phyloP scores from a whole-genome alignment of 176 grass and related monocot genomes.

The Chloris gayana region DNA sequence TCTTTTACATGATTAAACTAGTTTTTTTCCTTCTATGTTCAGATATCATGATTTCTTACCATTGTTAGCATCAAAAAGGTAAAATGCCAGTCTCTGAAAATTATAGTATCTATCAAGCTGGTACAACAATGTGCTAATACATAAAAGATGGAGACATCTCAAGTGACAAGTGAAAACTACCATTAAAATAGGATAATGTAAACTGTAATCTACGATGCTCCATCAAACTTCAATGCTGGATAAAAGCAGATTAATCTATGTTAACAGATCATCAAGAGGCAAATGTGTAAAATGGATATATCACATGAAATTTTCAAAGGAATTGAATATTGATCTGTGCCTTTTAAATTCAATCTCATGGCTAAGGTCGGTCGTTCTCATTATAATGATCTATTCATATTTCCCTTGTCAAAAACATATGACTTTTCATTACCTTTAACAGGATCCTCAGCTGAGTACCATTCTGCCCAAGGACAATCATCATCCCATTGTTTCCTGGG shows the following conservation, averaged over 20 bases:
- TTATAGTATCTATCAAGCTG: neutral
- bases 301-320: neutral
- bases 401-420: slow-evolving; percentile 10
- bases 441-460: slow-evolving; percentile 99
- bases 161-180: neutral
- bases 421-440: slow-evolving; percentile 62
- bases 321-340: neutral
- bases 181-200: neutral
- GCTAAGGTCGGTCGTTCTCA: neutral
- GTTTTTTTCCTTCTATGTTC: neutral
- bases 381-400: neutral
- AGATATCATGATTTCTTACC: neutral
- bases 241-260: slow-evolving; percentile 7
- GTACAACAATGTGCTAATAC: neutral
- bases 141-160: slow-evolving; percentile 8
- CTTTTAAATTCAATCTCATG: slow-evolving; percentile 22
- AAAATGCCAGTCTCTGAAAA: neutral
- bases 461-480: slow-evolving; percentile 97
- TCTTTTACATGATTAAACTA: neutral
- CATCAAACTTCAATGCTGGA: neutral
- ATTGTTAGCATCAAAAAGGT: slow-evolving; percentile 4
- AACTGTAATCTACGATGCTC: slow-evolving; percentile 10
- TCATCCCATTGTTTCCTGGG: slow-evolving; percentile 88
- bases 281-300: slow-evolving; percentile 1
- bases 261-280: neutral